A percentile compares a stretch with the other conserved stretches of the same genome.
Conservation (phyloP, 768 basidiomycete species). For the Lyophyllum semitale region DNA sequence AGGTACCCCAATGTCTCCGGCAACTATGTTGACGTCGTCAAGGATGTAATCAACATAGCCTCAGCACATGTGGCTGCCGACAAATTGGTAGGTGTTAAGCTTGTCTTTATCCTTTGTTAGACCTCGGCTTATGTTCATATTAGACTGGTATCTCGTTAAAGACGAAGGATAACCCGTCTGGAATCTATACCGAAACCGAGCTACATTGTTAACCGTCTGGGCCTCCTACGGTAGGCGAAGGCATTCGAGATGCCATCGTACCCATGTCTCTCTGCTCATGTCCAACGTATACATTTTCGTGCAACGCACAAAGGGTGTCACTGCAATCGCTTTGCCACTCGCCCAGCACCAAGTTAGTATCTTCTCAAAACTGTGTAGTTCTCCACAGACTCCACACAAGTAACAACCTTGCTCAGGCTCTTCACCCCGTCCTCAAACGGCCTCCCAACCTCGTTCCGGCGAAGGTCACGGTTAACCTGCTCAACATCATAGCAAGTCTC, state of each 20-base stretch:
- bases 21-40: conserved; percentile 4
- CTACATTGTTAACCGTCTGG: conserved; percentile 77
- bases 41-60: conserved; percentile 2
- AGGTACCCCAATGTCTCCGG: conserved; percentile 4
- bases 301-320: conserved; percentile 55
- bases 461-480: conserved; percentile 80
- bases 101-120: not conserved
- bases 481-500: conserved; percentile 68
- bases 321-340: conserved; percentile 58
- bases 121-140: too few species aligned
- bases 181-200: conserved; percentile 48
- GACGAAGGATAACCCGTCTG: conserved; percentile 44
- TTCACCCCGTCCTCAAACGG: conserved; percentile 82
- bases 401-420: conserved; percentile 67
- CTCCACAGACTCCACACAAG: conserved; percentile 69
- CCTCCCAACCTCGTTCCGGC: conserved; percentile 79
- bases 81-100: conserved; percentile 3
- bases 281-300: conserved; percentile 70
- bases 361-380: conserved; percentile 78
- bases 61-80: conserved; percentile 3
- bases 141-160: conserved; percentile 45
- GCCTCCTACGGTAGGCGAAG: conserved; percentile 49
- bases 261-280: conserved; percentile 72
- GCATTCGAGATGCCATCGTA: conserved; percentile 59
- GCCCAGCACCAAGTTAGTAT: conserved; percentile 82